Percentiles rank a stretch among this genome's conserved stretches.
phyloP scores from a whole-genome alignment of 1,284 basidiomycete genomes.

The Amylostereum areolatum region DNA sequence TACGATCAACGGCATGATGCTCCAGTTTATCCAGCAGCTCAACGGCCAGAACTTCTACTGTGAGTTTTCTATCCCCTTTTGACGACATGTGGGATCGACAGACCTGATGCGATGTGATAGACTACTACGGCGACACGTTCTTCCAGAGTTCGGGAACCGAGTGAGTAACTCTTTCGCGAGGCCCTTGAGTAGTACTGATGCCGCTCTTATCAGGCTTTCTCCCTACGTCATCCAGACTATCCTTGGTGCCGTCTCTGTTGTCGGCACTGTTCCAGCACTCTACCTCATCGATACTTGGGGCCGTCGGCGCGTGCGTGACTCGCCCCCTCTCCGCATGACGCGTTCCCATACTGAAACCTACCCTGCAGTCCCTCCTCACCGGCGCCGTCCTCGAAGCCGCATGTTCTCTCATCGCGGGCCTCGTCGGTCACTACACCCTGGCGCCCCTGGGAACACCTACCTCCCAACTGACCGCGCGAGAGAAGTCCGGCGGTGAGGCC shows the following conservation, averaged over 20 bases:
- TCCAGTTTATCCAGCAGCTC: conserved; percentile 78
- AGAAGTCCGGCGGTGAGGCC: conserved; percentile 55
- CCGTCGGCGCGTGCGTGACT: conserved; percentile 42
- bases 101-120: conserved; percentile 24
- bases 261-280: conserved; percentile 59
- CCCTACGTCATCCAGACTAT: conserved; percentile 73
- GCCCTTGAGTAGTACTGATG: not conserved
- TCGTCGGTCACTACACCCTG: conserved; percentile 66
- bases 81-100: conserved; percentile 14
- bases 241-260: conserved; percentile 63
- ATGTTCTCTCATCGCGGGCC: conserved; percentile 62
- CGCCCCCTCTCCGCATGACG: not conserved
- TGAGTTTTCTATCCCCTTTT: conserved; percentile 22
- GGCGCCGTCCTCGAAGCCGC: conserved; percentile 58
- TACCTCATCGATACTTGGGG: conserved; percentile 65
- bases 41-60: conserved; percentile 76
- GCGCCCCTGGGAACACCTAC: conserved; percentile 46
- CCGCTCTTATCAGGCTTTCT: conserved; percentile 35
- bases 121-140: conserved; percentile 81
- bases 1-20: conserved; percentile 73
- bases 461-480: conserved; percentile 42
- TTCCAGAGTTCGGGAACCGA: conserved; percentile 70
- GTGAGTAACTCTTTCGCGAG: conserved; percentile 25
- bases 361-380: conserved; percentile 50
- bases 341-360: conserved; percentile 1